phyloP scores from a whole-genome alignment of 2,329 filamentous ascomycete species.

The Dactylonectria estremocensis region DNA sequence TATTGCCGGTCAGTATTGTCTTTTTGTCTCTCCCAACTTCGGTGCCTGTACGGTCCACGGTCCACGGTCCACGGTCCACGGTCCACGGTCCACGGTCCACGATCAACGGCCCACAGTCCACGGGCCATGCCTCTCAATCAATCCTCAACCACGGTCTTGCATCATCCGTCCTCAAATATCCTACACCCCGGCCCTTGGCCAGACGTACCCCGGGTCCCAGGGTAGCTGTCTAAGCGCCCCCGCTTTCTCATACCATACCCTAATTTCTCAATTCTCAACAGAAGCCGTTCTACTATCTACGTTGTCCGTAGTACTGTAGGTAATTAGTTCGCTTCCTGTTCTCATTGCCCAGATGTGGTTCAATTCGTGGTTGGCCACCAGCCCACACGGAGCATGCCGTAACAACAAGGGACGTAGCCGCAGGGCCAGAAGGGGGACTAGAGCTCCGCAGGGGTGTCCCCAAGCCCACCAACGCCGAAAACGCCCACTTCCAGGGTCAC shows the following conservation, averaged over 20 bases:
- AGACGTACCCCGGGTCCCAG: constrained; percentile 38
- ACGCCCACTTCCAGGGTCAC: constrained; percentile 10
- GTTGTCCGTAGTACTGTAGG: not conserved
- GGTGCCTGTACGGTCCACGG: constrained; percentile 4
- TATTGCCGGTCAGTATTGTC: constrained; percentile 9
- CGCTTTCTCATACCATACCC: constrained; percentile 32
- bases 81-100: constrained; percentile 4
- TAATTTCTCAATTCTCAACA: constrained; percentile 22
- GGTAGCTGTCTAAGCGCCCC: constrained; percentile 26
- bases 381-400: constrained; percentile 25
- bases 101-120: not conserved
- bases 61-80: not conserved
- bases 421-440: constrained; percentile 22
- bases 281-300: constrained; percentile 3
- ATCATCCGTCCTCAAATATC: constrained; percentile 39
- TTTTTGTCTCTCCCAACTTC: constrained; percentile 8
- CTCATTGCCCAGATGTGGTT: constrained; percentile 23
- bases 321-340: constrained; percentile 25
- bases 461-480: constrained; percentile 35
- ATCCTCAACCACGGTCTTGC: constrained; percentile 41
- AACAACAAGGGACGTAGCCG: constrained; percentile 30
- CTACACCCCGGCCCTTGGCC: constrained; percentile 33
- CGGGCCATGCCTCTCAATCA: constrained; percentile 36
- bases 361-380: constrained; percentile 21
- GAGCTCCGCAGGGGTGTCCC: constrained; percentile 28